Base-by-base conservation (phyloP, 495 filamentous ascomycete species). In the Tuber magnatum region DNA sequence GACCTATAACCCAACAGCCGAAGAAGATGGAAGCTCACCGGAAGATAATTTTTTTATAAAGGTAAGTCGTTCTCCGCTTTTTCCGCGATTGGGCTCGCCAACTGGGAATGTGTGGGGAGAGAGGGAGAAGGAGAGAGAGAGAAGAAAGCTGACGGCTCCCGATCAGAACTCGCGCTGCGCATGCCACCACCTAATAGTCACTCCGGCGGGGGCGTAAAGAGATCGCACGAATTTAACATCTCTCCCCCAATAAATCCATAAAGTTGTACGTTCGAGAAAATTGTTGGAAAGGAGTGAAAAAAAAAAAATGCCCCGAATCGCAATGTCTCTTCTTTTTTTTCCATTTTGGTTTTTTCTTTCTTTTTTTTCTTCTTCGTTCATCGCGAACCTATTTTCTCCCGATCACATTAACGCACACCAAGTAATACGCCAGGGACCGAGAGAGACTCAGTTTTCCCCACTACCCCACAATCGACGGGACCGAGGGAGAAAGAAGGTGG, bases 261-360 rank as follows among this genome's bases (percentile, higher is more conserved):
- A 51, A 61, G 51, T 61, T 28, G 51, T 61, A 61, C 51, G 51
- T 61, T 61, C 51, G 51, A 61, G 51, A 61, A 61, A 61, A 61
- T 61, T 61, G 51, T 61, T 61, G n/a, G 51, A 61, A 61, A 61
- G 51, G 51, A 61, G 51, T 61, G 51, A 61, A 61, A 61, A 61
- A 61, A 32, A 61, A 61, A 61, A 32, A 9, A 61, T 28, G n/a
- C n/a, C 51, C 32, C 51, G 51, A 61, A 61, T 61, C 51, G 51
- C 51, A 28, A 61, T 61, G n/a, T 32, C n/a, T 61, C n/a, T 56
- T 56, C 24, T 14, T 28, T 56, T 56, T 28, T 56, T 14, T 9
- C 7, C 20, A 20, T 48, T 24, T 22, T 48, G 6, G 5, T 16
- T 32, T 32, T 32, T 16, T 32, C 32, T 61, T 32, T 32, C 3